Evolutionary conservation across 1,284 basidiomycete genomes (phyloP).

Genomic region (Malassezia brasiliensis): DNA sequence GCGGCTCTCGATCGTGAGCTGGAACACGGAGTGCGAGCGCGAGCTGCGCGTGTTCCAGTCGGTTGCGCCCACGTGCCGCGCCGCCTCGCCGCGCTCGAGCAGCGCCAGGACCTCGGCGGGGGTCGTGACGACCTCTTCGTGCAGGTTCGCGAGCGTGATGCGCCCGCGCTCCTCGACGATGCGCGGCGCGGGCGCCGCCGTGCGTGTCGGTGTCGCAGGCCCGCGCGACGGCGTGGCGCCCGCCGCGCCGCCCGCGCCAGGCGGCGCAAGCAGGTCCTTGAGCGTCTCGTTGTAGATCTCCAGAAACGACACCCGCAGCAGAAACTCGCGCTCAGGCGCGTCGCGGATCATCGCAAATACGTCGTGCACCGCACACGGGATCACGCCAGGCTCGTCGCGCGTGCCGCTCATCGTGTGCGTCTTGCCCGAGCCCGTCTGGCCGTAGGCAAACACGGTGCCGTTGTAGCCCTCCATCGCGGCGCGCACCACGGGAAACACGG

Average conservation of each 20-base stretch:
- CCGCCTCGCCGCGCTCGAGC: constrained; percentile 71
- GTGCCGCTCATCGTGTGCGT: constrained; percentile 77
- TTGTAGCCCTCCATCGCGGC: constrained; percentile 96
- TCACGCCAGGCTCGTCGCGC: constrained; percentile 78
- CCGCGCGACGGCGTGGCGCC: background rate
- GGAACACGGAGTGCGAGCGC: constrained; percentile 71
- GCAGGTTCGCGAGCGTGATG: constrained; percentile 52
- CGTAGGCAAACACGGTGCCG: constrained; percentile 87
- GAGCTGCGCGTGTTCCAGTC: constrained; percentile 96
- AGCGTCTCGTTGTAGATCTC: constrained; percentile 58
- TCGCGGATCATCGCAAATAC: constrained; percentile 51
- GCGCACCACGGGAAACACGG: constrained; percentile 53
- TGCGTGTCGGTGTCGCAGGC: background rate
- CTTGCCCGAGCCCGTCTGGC: constrained; percentile 60
- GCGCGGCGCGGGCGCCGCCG: constrained; percentile 7
- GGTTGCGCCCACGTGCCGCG: constrained; percentile 80
- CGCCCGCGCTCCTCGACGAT: constrained; percentile 49
- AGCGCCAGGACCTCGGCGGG: constrained; percentile 56
- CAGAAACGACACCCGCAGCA: constrained; percentile 55
- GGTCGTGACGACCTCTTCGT: constrained; percentile 54
- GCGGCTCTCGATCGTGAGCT: constrained; percentile 50
- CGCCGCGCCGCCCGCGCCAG: background rate
- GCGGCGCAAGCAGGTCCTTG: constrained; percentile 51
- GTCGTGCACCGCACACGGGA: constrained; percentile 70
- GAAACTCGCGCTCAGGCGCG: constrained; percentile 47